phyloP scores from a whole-genome alignment of 148 eudicot genomes.

The Heliamphora exappendiculata region DNA sequence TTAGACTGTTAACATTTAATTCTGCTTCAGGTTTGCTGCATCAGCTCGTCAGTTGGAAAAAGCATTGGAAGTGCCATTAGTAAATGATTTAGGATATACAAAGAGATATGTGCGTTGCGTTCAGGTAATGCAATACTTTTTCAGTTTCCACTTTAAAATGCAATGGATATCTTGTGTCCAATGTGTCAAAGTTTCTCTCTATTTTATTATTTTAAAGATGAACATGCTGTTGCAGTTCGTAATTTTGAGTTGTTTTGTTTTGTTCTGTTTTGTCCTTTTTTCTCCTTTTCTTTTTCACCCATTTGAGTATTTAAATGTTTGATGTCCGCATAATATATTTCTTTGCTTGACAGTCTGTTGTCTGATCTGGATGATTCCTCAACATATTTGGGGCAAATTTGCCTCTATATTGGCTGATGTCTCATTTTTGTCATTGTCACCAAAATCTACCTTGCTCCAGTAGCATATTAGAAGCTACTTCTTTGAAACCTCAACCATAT shows the following conservation, averaged over 20 bases:
- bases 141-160: background rate
- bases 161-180: background rate
- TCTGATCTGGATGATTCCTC: no score
- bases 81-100: constrained; percentile 83
- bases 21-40: constrained; percentile 62
- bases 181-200: no score
- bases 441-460: background rate
- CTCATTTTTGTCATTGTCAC: background rate
- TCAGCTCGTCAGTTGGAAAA: constrained; percentile 68
- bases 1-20: no score
- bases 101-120: constrained; percentile 95
- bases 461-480: background rate
- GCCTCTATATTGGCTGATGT: no score
- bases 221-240: no score
- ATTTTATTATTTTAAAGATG: no score
- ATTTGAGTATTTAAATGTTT: no score
- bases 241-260: background rate
- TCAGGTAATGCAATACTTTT: constrained; percentile 38
- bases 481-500: background rate
- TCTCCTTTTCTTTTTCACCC: no score
- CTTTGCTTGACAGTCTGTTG: no score
- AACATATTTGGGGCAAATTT: no score
- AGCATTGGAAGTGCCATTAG: constrained; percentile 75
- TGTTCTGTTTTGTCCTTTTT: no score
- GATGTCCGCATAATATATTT: no score